phyloP scores from a whole-genome alignment of 129 eudicot species.

The Flaveria bidentis region DNA sequence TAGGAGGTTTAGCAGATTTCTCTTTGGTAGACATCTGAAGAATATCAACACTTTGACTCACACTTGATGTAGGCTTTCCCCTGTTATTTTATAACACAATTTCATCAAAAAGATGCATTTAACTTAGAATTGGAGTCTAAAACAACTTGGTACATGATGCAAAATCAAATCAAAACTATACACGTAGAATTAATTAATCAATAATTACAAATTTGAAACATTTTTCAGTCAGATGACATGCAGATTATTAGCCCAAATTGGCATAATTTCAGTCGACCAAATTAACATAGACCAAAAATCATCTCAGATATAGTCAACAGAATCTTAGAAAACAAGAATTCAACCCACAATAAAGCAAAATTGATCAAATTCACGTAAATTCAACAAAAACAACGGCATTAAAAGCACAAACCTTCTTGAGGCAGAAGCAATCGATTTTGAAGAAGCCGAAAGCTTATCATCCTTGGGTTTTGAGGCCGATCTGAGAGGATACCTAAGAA shows the following conservation, averaged over 20 bases:
- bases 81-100: conserved; percentile 31
- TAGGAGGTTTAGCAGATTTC: conserved; percentile 81
- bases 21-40: conserved; percentile 75
- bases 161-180: not conserved
- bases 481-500: conserved; percentile 79
- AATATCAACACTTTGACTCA: conserved; percentile 71
- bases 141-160: not conserved
- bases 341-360: not conserved
- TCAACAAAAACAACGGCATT: not conserved
- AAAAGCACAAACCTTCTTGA: conserved; percentile 50
- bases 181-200: not conserved
- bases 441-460: conserved; percentile 46
- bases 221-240: not conserved
- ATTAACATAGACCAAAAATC: not conserved
- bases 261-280: not conserved
- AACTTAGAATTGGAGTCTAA: not conserved
- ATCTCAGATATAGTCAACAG: not conserved
- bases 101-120: not conserved
- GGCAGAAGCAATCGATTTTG: conserved; percentile 45
- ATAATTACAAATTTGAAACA: not conserved
- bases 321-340: not conserved
- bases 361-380: not conserved
- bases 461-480: conserved; percentile 61
- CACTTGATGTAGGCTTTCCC: conserved; percentile 61
- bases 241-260: not conserved